phyloP scores from a whole-genome alignment of 371 early-diverging fungal species.

The Mucor saturninus region DNA sequence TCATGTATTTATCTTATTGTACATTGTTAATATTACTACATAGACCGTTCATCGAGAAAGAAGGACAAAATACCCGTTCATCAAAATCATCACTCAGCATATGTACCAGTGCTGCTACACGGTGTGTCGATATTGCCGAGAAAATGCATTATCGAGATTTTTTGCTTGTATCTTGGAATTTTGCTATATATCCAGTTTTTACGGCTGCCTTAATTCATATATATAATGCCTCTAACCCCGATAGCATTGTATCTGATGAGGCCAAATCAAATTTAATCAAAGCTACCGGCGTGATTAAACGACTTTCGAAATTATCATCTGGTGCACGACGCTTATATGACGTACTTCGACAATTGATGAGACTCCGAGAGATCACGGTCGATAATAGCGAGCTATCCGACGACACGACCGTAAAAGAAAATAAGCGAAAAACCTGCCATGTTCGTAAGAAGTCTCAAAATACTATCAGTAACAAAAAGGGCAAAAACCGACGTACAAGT shows the following conservation, averaged over 20 bases:
- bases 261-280: conserved; percentile 37
- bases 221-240: conserved; percentile 40
- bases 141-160: conserved; percentile 58
- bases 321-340: conserved; percentile 29
- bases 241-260: conserved; percentile 36
- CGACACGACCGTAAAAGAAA: conserved; percentile 5
- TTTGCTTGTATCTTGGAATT: conserved; percentile 52
- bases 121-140: conserved; percentile 47
- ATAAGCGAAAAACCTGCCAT: not conserved
- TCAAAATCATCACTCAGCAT: conserved; percentile 56
- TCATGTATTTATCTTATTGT: conserved; percentile 56
- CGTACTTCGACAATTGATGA: conserved; percentile 33
- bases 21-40: conserved; percentile 61
- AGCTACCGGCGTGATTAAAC: conserved; percentile 33
- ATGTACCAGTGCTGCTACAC: conserved; percentile 64
- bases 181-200: conserved; percentile 58
- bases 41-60: conserved; percentile 59
- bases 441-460: not conserved
- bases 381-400: conserved; percentile 17
- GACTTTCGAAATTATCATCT: conserved; percentile 36
- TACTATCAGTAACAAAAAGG: not conserved
- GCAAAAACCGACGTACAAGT: not conserved
- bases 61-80: conserved; percentile 30
- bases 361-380: conserved; percentile 30
- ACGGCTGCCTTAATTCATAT: conserved; percentile 50